Percentiles rank a stretch among this genome's conserved stretches.
Evolutionary conservation across 73 alveolate species (phyloP).

Genomic region (Stentor roeselii): DNA sequence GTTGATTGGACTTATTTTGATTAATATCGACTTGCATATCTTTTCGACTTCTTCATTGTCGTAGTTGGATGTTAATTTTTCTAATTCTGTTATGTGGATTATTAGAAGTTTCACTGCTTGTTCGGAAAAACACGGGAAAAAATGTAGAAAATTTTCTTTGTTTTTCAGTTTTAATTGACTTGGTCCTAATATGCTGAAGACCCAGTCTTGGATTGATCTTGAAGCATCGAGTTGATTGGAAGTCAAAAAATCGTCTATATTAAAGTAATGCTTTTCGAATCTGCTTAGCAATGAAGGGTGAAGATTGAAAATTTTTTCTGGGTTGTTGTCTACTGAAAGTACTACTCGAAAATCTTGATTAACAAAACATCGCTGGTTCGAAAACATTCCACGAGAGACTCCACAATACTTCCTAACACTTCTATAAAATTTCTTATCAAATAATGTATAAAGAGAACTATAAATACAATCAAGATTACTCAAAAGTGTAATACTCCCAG

Average conservation of each 20-base stretch:
- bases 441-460: conserved; percentile 57
- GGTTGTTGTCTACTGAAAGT: conserved; percentile 34
- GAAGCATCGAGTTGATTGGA: not conserved
- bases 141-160: too few relatives aligned
- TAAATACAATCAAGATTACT: conserved; percentile 46
- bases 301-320: conserved; percentile 22
- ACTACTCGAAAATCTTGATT: conserved; percentile 43
- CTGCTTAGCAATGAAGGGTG: conserved; percentile 55
- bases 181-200: too few relatives aligned
- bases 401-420: conserved; percentile 41
- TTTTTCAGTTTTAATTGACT: too few relatives aligned
- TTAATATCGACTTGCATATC: too few relatives aligned
- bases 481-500: conserved; percentile 36
- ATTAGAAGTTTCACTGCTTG: too few relatives aligned
- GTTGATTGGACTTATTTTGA: too few relatives aligned
- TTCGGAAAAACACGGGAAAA: too few relatives aligned
- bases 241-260: conserved; percentile 31
- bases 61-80: too few relatives aligned
- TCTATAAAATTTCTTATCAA: conserved; percentile 42
- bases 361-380: conserved; percentile 34
- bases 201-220: not conserved
- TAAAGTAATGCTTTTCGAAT: conserved; percentile 58
- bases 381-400: conserved; percentile 45
- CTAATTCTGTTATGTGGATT: too few relatives aligned
- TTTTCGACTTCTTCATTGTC: too few relatives aligned